Base-by-base conservation (phyloP, 2,329 filamentous ascomycete species). In the Verticillium albo-atrum region DNA sequence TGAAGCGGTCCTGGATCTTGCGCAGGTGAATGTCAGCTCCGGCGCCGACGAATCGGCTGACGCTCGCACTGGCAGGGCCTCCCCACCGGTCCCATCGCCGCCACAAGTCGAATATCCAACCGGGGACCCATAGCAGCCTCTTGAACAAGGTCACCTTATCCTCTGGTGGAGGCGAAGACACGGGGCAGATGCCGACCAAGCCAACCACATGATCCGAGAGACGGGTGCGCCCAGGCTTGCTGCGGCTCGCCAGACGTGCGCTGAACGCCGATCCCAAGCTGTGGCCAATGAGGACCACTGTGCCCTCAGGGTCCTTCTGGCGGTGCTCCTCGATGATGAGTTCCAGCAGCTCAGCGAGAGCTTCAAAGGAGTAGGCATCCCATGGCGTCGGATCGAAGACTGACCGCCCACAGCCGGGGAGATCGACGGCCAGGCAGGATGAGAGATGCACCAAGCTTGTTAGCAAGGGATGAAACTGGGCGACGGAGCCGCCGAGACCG, bases 321-420 rank as follows among this genome's bases (percentile, higher is more conserved):
- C 89, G 85, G 68, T 94, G 85, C 53, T 87, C 82, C 42, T 91
- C 83, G 61, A 98, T 92, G 32, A 92, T 84, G 1, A 79, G 82
- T 59, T 88, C 87, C 15, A 97, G 79, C 12, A 99, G 79, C 65
- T 92, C 89, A 4, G 84, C 85, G 26, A 98, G 79, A 1, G 90
- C 87, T 47, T 92, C 85, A 1, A 88, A 86, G 0, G 85, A 88
- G 71, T 98, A 99, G 7, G 94, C 92, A 51, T 86, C 82, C 87
- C 90, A 93, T 25, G 81, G 73, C 17, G 78, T 85, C 23, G 89
- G 89, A 17, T 82, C 78, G 73, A 94, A 96, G 9, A 82, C 77
- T 2, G 94, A 97, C 25, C 88, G 79, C 30, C 95, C 95, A 67
- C 93, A 96, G 42, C 95, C 95, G 1, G 95, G 94, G 4, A 97